phyloP scores from a whole-genome alignment of 805 yeast species.

The Candida vaughaniae region DNA sequence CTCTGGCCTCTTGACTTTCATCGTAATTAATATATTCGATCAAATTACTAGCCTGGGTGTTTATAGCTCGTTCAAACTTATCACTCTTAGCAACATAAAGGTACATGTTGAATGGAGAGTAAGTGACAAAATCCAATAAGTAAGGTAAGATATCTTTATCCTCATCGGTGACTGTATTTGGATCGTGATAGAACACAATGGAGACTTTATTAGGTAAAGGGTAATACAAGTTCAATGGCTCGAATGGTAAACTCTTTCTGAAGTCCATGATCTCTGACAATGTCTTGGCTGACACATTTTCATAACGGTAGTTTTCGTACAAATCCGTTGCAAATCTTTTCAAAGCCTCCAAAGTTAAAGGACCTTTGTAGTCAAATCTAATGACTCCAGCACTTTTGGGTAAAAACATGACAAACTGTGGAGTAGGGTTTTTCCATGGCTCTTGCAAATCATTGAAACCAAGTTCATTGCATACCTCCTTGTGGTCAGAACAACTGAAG shows the following conservation, averaged over 20 bases:
- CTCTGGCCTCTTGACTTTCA: conserved; percentile 25
- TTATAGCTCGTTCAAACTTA: conserved; percentile 37
- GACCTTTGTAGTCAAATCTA: conserved; percentile 45
- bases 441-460: conserved; percentile 39
- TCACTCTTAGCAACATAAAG: conserved; percentile 52
- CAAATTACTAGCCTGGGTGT: conserved; percentile 40
- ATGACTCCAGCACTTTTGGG: conserved; percentile 50
- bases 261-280: conserved; percentile 31
- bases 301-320: conserved; percentile 45
- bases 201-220: conserved; percentile 45
- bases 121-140: conserved; percentile 57
- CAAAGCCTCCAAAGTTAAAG: conserved; percentile 28
- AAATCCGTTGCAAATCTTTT: conserved; percentile 49
- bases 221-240: conserved; percentile 33
- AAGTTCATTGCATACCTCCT: conserved; percentile 51
- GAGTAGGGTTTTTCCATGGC: conserved; percentile 19
- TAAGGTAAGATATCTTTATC: conserved; percentile 63
- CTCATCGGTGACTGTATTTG: conserved; percentile 52
- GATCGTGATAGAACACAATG: conserved; percentile 54
- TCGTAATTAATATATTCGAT: conserved; percentile 46
- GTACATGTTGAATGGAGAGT: conserved; percentile 51
- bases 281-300: conserved; percentile 26
- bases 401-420: conserved; percentile 51
- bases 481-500: conserved; percentile 56
- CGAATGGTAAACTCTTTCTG: conserved; percentile 25